Evolutionary conservation across 768 basidiomycete species (phyloP), one percentile per base, ranked within the genome.

Genomic region (Auriscalpium orientale): DNA sequence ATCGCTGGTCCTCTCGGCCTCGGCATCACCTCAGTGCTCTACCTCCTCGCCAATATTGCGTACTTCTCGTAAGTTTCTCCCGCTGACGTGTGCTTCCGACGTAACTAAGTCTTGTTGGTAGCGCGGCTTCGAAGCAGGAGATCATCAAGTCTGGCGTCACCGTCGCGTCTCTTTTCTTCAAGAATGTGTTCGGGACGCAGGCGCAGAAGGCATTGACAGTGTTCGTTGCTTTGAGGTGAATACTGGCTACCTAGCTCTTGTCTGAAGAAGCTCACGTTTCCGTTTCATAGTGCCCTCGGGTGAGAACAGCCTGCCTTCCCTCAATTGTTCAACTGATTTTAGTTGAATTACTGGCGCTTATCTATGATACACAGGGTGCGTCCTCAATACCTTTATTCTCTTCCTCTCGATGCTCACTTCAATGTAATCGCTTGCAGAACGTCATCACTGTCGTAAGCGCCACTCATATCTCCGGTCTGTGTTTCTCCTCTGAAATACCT

Each of bases 1-100:
- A 81, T 83, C 37, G 81, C 82, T 0, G 82, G 79, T 3, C 82
- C 81, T 0, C 76, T 83, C n/a, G 82, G 81, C 1, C 67, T 83
- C 15, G 72, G 76, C 6, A 78, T 83, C 22, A 81, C 80, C 38
- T 74, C 79, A 0, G 62, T 71, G 2, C 65, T 84, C 3, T 84
- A 84, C 54, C 56, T 83, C 13, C 67, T 84, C 6, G 80, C 80
- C 2, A 83, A 84, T 51, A 69, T 84, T 1, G 77, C 82, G 4
- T 83, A 83, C 61, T 83, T 82, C 49, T 74, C 80, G 68, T 70
- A 59, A 16, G 70, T 69, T 8, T 15, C 40, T 15, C 33, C 38
- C 7, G 28, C 28, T 28, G 7, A 28, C 28, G 7, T 28, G 22
- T 28, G 28, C 28, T 43, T 1, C 9, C 40, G 13, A 18, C 6